A percentile compares a stretch with the other conserved stretches of the same genome.
Evolutionary conservation across 768 basidiomycete genomes (phyloP).

Genomic region (Kwoniella heveanensis): DNA sequence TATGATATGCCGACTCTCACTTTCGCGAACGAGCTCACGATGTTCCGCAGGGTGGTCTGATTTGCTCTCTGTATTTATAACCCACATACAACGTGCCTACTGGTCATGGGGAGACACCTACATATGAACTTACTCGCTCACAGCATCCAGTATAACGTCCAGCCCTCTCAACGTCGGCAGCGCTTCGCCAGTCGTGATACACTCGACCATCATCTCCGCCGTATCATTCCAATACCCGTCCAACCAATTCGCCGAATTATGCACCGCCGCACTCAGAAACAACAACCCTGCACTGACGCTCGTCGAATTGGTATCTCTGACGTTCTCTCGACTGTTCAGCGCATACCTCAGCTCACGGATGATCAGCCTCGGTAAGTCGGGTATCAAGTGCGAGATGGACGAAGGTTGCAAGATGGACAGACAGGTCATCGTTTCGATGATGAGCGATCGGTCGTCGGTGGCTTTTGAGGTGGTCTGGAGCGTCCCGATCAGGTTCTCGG

Average conservation of each 20-base stretch:
- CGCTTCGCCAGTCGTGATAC: slow-evolving; percentile 33
- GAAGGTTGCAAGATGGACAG: slow-evolving; percentile 40
- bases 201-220: slow-evolving; percentile 40
- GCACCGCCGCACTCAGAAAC: slow-evolving; percentile 27
- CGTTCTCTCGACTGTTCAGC: slow-evolving; percentile 24
- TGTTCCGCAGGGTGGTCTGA: too few species aligned
- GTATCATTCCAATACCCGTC: slow-evolving; percentile 41
- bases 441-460: slow-evolving; percentile 32
- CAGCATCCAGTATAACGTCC: slow-evolving; percentile 38
- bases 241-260: slow-evolving; percentile 32
- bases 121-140: slow-evolving; percentile 23
- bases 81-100: too few species aligned
- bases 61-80: not conserved
- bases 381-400: slow-evolving; percentile 20
- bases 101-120: too few species aligned
- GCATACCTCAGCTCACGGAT: slow-evolving; percentile 31
- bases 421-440: slow-evolving; percentile 38
- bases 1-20: not conserved
- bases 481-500: slow-evolving; percentile 34
- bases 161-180: slow-evolving; percentile 41
- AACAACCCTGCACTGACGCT: slow-evolving; percentile 26
- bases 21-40: too few species aligned
- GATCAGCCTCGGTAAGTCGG: slow-evolving; percentile 39
- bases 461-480: slow-evolving; percentile 14
- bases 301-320: slow-evolving; percentile 24